Evolutionary conservation across 306 rosid genomes (phyloP).

Genomic region (Lablab purpureus): DNA sequence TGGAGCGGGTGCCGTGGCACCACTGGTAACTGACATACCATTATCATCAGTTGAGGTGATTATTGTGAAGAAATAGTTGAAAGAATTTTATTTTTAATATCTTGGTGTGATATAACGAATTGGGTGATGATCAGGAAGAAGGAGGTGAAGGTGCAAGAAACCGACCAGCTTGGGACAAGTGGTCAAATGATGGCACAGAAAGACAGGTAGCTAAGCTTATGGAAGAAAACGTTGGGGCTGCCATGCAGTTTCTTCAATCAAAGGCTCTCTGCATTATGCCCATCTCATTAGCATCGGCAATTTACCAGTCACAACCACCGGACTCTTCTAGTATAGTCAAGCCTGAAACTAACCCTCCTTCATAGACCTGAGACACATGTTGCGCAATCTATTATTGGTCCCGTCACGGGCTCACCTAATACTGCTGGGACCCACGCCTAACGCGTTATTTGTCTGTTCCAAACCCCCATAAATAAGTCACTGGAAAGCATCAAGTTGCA

Average conservation of each 20-base stretch:
- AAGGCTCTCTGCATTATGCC: constrained; percentile 99
- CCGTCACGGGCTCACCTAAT: constrained; percentile 55
- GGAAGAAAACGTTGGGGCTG: constrained; percentile 97
- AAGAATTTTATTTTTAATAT: neutral
- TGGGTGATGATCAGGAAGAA: constrained; percentile 67
- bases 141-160: constrained; percentile 85
- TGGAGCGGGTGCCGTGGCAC: constrained; percentile 99
- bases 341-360: constrained; percentile 87
- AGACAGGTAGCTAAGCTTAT: constrained; percentile 91
- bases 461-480: constrained; percentile 60
- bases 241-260: constrained; percentile 96
- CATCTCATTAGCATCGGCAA: constrained; percentile 89
- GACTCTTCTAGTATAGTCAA: constrained; percentile 82
- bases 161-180: constrained; percentile 94
- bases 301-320: constrained; percentile 88
- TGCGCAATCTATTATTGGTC: constrained; percentile 45
- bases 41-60: constrained; percentile 92
- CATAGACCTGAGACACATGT: constrained; percentile 55
- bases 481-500: constrained; percentile 75
- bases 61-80: constrained; percentile 33
- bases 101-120: constrained; percentile 7
- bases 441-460: constrained; percentile 59
- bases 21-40: constrained; percentile 93
- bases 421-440: constrained; percentile 61
- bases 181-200: constrained; percentile 94